These are phyloP conservation scores for Hypoxylon rickii DNA, from an alignment of 495 filamentous ascomycete genomes.

Conservation along the genomic window DNA sequence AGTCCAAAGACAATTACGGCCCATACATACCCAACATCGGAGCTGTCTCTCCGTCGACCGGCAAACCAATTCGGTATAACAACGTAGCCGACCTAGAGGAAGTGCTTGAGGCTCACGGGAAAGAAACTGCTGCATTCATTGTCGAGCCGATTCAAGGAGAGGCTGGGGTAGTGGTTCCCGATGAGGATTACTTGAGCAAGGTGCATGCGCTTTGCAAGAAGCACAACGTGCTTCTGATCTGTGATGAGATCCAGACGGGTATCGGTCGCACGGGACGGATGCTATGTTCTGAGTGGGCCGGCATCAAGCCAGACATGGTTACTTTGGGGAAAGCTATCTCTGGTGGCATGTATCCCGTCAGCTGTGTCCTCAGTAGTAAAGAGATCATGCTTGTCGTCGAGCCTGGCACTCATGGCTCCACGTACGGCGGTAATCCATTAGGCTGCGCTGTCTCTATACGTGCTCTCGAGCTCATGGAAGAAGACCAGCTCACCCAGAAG, in stretches of 20 bases:
- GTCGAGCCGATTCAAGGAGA: constrained; percentile 98
- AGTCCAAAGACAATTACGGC: constrained; percentile 95
- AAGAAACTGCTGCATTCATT: constrained; percentile 88
- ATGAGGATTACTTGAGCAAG: constrained; percentile 82
- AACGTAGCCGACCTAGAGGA: constrained; percentile 79
- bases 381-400: constrained; percentile 98
- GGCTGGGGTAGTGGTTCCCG: constrained; percentile 94
- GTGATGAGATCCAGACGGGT: constrained; percentile 97
- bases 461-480: constrained; percentile 90
- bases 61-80: constrained; percentile 81
- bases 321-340: constrained; percentile 96
- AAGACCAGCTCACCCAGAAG: constrained; percentile 83
- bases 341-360: constrained; percentile 98
- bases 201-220: constrained; percentile 88
- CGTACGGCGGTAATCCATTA: constrained; percentile 97
- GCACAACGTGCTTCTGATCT: constrained; percentile 92
- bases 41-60: constrained; percentile 74
- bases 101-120: constrained; percentile 77
- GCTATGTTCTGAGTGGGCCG: constrained; percentile 91
- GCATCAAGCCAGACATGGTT: constrained; percentile 93
- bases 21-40: constrained; percentile 91
- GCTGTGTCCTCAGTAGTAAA: constrained; percentile 84
- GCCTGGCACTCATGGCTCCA: constrained; percentile 94
- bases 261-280: constrained; percentile 94
- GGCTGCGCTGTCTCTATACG: constrained; percentile 95